These are phyloP conservation scores for Stylonectria norvegica DNA, from an alignment of 2,329 filamentous ascomycete species.

Conservation along the genomic window DNA sequence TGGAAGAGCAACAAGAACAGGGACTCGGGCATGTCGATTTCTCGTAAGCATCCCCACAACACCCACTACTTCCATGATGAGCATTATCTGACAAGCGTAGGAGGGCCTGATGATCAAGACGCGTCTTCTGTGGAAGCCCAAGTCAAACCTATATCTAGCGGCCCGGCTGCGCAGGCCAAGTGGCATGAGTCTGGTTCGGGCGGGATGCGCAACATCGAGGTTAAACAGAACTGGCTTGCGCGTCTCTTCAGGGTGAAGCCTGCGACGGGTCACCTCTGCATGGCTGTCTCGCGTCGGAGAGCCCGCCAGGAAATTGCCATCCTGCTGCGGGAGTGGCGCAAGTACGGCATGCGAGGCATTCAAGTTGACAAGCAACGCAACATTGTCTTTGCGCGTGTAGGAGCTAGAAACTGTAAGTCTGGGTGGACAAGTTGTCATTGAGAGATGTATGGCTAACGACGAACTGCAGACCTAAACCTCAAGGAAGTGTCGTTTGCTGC, in stretches of 20 bases:
- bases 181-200: slow-evolving; percentile 37
- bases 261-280: slow-evolving; percentile 69
- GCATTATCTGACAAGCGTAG: slow-evolving; percentile 7
- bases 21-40: slow-evolving; percentile 43
- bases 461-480: slow-evolving; percentile 65
- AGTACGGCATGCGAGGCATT: slow-evolving; percentile 77
- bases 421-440: neutral
- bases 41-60: slow-evolving; percentile 36
- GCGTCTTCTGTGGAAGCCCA: slow-evolving; percentile 10
- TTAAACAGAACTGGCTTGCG: slow-evolving; percentile 81
- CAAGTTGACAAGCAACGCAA: slow-evolving; percentile 75
- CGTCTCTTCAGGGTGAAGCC: slow-evolving; percentile 89
- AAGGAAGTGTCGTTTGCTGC: slow-evolving; percentile 85
- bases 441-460: slow-evolving; percentile 17
- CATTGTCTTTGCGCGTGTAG: slow-evolving; percentile 75
- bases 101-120: slow-evolving; percentile 14
- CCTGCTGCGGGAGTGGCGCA: slow-evolving; percentile 74
- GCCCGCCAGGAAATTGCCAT: slow-evolving; percentile 74
- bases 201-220: slow-evolving; percentile 54
- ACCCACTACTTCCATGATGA: neutral
- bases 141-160: slow-evolving; percentile 15
- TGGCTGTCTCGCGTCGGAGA: slow-evolving; percentile 63
- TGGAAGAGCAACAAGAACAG: slow-evolving; percentile 51
- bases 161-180: slow-evolving; percentile 17
- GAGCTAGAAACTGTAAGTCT: slow-evolving; percentile 74